A percentile compares a stretch with the other conserved stretches of the same genome.
These are phyloP conservation scores for Triangularia verruculosa DNA, from an alignment of 2,329 filamentous ascomycete species.

Conservation along the genomic window DNA sequence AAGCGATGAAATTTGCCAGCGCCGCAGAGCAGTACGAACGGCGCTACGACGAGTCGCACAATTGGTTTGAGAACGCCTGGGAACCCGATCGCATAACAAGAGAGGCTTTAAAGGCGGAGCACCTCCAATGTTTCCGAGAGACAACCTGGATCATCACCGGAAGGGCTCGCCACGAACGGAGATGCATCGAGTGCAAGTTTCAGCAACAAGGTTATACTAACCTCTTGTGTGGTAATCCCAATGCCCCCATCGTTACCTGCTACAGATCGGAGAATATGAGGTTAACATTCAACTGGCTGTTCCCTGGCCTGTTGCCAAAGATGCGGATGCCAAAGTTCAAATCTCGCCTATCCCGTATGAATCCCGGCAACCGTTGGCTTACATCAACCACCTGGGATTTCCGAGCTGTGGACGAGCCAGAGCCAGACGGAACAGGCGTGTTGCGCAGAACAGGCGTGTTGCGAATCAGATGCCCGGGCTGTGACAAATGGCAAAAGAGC, in stretches of 20 bases:
- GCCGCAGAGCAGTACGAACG: not conserved
- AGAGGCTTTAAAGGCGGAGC: too few relatives aligned
- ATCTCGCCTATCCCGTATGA: too few relatives aligned
- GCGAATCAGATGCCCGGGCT: not conserved
- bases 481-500: conserved; percentile 1
- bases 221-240: not conserved
- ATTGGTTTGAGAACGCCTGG: not conserved
- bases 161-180: not conserved
- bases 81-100: too few relatives aligned
- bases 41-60: not conserved
- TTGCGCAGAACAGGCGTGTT: too few relatives aligned
- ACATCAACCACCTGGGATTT: too few relatives aligned
- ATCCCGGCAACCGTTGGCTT: too few relatives aligned
- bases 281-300: not conserved
- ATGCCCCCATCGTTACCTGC: not conserved
- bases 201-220: not conserved
- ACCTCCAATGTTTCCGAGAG: too few relatives aligned
- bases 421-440: too few relatives aligned
- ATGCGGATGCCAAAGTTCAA: too few relatives aligned
- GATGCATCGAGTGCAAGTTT: not conserved
- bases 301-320: not conserved
- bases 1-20: not conserved
- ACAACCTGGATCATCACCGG: not conserved
- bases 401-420: not conserved
- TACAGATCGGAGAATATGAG: not conserved